Percentiles rank a stretch among this genome's conserved stretches.
Conservation (phyloP, 2,329 filamentous ascomycete species). For the Alternaria longipes region DNA sequence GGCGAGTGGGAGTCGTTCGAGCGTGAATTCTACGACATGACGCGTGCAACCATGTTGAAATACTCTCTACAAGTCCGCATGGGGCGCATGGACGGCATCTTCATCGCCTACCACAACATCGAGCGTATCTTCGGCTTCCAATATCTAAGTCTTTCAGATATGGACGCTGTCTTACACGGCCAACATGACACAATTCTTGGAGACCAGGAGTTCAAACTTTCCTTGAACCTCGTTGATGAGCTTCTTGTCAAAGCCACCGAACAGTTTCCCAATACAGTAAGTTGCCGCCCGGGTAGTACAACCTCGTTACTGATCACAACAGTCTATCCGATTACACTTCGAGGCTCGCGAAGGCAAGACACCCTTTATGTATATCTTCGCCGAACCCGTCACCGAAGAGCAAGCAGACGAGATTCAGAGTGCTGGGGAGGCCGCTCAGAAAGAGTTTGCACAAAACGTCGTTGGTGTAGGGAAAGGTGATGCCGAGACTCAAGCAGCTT, state of each 20-base stretch:
- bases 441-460: conserved; percentile 72
- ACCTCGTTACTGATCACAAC: conserved; percentile 18
- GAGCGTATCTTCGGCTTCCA: conserved; percentile 97
- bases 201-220: conserved; percentile 85
- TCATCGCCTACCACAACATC: conserved; percentile 95
- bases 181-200: conserved; percentile 73
- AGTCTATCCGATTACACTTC: conserved; percentile 80
- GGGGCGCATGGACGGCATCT: conserved; percentile 98
- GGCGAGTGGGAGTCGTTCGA: conserved; percentile 93
- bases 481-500: conserved; percentile 40
- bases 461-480: conserved; percentile 54
- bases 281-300: background rate
- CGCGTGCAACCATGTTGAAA: conserved; percentile 90
- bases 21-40: conserved; percentile 97
- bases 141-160: conserved; percentile 84
- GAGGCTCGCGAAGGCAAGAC: conserved; percentile 72
- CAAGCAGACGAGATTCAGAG: conserved; percentile 79
- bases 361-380: conserved; percentile 88
- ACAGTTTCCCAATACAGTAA: conserved; percentile 73
- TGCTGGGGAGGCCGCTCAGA: conserved; percentile 69
- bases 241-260: conserved; percentile 77
- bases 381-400: conserved; percentile 78
- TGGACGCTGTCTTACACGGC: conserved; percentile 91
- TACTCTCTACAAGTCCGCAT: conserved; percentile 97
- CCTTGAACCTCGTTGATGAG: conserved; percentile 80